Conservation (phyloP, 345 rosid genomes). For the Angophora floribunda region DNA sequence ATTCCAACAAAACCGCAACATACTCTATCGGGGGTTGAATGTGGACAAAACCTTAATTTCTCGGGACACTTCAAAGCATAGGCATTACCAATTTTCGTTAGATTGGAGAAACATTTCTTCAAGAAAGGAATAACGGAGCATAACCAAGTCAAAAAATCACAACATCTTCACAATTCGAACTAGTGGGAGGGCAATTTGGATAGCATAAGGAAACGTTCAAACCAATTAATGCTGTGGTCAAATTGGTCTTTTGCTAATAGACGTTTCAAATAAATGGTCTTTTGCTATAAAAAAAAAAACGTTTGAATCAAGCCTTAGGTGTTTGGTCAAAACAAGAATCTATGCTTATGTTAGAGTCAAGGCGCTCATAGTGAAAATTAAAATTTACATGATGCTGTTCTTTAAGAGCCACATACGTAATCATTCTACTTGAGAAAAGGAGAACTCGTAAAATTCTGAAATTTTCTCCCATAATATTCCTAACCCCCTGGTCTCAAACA, state of each 20-base stretch:
- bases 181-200: not conserved
- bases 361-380: too few species aligned
- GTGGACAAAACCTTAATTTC: not conserved
- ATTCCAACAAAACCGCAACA: too few species aligned
- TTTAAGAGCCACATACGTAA: too few species aligned
- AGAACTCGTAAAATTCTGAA: too few species aligned
- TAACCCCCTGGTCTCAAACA: too few species aligned
- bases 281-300: not conserved
- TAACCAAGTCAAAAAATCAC: not conserved
- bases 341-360: not conserved
- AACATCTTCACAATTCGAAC: not conserved
- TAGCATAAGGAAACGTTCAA: not conserved
- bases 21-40: not conserved
- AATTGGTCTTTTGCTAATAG: not conserved
- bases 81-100: not conserved
- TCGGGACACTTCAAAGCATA: too few species aligned
- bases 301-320: not conserved
- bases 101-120: not conserved
- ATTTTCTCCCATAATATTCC: too few species aligned
- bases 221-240: not conserved
- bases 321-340: too few species aligned
- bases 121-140: not conserved
- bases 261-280: not conserved
- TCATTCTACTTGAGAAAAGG: too few species aligned
- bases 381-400: not conserved